Evolutionary conservation across 331 rosid genomes (phyloP).

Genomic region (Pyracantha coccinea): DNA sequence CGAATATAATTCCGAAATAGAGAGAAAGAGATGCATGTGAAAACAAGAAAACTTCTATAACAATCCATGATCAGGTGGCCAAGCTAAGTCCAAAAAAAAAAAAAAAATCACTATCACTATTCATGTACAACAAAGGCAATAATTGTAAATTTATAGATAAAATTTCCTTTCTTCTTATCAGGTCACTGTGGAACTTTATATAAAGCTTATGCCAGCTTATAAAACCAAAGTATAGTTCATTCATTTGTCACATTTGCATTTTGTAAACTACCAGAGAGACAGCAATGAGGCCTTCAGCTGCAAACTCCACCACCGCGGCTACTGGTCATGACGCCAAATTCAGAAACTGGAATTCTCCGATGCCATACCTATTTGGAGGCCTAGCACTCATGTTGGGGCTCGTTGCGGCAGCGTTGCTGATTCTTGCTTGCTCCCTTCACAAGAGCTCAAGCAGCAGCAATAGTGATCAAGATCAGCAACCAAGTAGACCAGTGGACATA

Average conservation of each 20-base stretch:
- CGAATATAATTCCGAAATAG: background rate
- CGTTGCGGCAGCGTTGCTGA: slow-evolving; percentile 36
- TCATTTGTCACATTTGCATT: background rate
- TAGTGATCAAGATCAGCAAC: slow-evolving; percentile 16
- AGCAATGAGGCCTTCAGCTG: slow-evolving; percentile 19
- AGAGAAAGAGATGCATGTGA: background rate
- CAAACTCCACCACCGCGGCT: slow-evolving; percentile 10
- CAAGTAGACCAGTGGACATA: slow-evolving; percentile 2
- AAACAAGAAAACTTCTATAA: background rate
- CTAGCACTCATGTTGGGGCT: slow-evolving; percentile 38
- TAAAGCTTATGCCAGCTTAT: background rate
- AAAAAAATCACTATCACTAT: background rate
- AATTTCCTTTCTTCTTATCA: background rate
- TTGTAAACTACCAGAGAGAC: background rate
- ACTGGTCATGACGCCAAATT: slow-evolving; percentile 8
- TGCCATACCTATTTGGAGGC: slow-evolving; percentile 60
- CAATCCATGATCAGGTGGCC: background rate
- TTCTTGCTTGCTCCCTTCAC: slow-evolving; percentile 43
- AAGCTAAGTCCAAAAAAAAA: slow-evolving; percentile 1
- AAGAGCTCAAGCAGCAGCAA: background rate
- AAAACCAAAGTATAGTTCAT: background rate
- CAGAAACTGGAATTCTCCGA: slow-evolving; percentile 40
- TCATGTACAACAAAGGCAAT: slow-evolving; percentile 4
- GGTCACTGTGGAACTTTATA: background rate
- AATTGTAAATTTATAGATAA: background rate